These are phyloP conservation scores for Micromonas commoda DNA, from an alignment of 139 green algal genomes.

Conservation along the genomic window DNA sequence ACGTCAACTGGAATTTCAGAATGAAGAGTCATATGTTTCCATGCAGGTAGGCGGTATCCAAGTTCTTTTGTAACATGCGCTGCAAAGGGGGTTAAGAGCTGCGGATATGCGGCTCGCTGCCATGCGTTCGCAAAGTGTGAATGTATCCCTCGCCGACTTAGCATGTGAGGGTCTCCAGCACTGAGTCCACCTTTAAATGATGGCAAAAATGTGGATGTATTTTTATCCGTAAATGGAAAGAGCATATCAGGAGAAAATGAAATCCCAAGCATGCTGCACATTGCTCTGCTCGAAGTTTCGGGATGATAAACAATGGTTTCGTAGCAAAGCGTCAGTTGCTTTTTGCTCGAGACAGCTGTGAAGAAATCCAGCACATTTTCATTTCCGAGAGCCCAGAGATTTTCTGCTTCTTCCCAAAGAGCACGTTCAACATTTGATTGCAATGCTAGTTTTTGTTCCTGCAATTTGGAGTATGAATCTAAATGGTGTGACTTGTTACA, in stretches of 20 bases:
- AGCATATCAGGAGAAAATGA: background rate
- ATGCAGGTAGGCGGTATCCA: background rate
- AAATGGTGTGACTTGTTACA: background rate
- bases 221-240: background rate
- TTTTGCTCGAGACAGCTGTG: background rate
- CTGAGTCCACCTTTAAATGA: background rate
- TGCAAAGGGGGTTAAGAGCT: background rate
- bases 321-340: background rate
- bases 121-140: background rate
- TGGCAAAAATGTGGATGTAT: background rate
- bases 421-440: background rate
- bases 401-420: background rate
- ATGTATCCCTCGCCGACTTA: background rate
- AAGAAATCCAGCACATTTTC: conserved; percentile 16
- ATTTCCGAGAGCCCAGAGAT: background rate
- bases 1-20: background rate
- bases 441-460: no score
- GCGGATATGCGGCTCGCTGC: background rate
- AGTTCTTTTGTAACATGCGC: conserved; percentile 6
- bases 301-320: conserved; percentile 11
- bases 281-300: background rate
- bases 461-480: background rate
- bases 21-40: background rate
- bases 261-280: background rate
- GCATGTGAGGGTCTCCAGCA: background rate